Conservation (phyloP, 306 rosid genomes). For the Begonia fuchsioides region DNA sequence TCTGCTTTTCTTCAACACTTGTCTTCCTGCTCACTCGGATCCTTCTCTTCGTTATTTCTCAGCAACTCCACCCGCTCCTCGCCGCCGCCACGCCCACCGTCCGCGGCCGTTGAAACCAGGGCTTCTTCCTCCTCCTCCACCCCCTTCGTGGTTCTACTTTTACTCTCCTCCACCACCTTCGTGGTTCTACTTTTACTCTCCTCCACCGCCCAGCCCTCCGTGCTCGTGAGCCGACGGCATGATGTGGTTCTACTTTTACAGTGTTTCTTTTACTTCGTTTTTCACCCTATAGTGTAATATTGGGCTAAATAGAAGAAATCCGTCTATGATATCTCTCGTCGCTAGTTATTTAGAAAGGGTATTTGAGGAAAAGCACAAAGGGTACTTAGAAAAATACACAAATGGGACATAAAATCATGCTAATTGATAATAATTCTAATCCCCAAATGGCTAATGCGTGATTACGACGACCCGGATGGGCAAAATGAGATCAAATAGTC, state of each 20-base stretch:
- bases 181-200: constrained; percentile 53
- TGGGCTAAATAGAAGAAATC: too few species aligned
- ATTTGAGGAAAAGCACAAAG: too few species aligned
- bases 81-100: not conserved
- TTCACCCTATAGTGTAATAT: too few species aligned
- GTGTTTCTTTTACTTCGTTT: too few species aligned
- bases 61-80: not conserved
- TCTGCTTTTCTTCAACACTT: not conserved
- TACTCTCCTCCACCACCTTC: constrained; percentile 13
- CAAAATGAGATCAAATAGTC: constrained; percentile 64
- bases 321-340: too few species aligned
- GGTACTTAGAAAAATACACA: too few species aligned
- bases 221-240: not conserved
- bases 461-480: constrained; percentile 13
- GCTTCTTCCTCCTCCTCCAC: constrained; percentile 2
- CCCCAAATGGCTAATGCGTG: not conserved
- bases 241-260: too few species aligned
- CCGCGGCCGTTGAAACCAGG: not conserved
- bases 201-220: constrained; percentile 48
- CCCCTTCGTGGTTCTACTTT: not conserved
- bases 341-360: too few species aligned
- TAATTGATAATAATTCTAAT: not conserved
- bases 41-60: not conserved
- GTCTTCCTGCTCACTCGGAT: not conserved
- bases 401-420: not conserved